Conservation (phyloP, 495 filamentous ascomycete species). For the Podospora bellae-mahoneyi region DNA sequence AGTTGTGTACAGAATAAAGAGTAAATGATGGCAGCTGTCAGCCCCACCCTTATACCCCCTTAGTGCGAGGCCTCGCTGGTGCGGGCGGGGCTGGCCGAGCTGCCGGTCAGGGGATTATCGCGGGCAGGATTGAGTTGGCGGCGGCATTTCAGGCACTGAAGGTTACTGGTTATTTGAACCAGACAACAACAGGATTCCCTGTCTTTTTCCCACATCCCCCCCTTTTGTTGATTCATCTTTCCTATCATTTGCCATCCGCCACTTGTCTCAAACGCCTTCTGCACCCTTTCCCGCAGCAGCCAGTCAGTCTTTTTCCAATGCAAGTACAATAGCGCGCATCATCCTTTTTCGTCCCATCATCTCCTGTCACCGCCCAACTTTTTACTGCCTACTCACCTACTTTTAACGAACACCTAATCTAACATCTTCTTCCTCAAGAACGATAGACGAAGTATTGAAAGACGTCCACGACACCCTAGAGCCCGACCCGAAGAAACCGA, state of each 20-base stretch:
- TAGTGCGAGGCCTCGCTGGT: not conserved
- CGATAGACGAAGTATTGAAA: slow-evolving; percentile 9
- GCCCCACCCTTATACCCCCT: not conserved
- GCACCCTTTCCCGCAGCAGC: not conserved
- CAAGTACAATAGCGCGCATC: not conserved
- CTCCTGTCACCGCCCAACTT: not conserved
- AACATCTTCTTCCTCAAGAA: slow-evolving; percentile 1
- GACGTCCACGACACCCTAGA: not conserved
- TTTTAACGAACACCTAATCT: not conserved
- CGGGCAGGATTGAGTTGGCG: not conserved
- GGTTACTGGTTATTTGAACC: not conserved
- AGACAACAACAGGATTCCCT: not conserved
- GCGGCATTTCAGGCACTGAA: slow-evolving; percentile 15
- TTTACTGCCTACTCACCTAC: not conserved
- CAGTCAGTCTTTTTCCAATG: not conserved
- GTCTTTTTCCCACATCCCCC: not conserved
- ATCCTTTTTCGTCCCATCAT: not conserved
- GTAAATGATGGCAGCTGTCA: not conserved
- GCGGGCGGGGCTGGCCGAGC: not conserved
- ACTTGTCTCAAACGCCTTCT: slow-evolving; percentile 1
- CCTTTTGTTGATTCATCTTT: not conserved
- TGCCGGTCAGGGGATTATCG: not conserved
- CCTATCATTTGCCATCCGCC: slow-evolving; percentile 6
- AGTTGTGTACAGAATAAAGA: not conserved
- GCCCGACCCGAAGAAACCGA: not conserved